phyloP scores from a whole-genome alignment of 768 basidiomycete genomes.

The Kwoniella sp. region DNA sequence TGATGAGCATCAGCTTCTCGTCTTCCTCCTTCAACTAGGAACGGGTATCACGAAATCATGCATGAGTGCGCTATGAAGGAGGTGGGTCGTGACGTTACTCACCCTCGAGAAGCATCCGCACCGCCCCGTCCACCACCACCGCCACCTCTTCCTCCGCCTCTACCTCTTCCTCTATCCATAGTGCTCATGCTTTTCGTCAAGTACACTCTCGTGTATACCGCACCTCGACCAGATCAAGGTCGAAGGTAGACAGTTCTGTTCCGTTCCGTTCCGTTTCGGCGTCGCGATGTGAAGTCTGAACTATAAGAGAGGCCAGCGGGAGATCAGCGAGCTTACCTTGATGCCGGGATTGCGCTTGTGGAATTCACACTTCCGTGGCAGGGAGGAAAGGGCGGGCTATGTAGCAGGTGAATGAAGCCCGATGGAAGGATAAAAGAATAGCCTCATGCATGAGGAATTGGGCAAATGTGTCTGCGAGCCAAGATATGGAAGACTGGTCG shows the following conservation, averaged over 20 bases:
- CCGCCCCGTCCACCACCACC: constrained; percentile 20
- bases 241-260: background rate
- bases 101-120: constrained; percentile 11
- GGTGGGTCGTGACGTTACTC: background rate
- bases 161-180: constrained; percentile 19
- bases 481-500: too few relatives aligned
- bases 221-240: background rate
- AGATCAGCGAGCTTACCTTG: too few relatives aligned
- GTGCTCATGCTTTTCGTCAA: constrained; percentile 13
- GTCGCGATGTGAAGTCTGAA: background rate
- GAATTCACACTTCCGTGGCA: too few relatives aligned
- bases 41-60: too few relatives aligned
- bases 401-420: too few relatives aligned
- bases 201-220: background rate
- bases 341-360: too few relatives aligned
- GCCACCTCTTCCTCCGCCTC: constrained; percentile 19
- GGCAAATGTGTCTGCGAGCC: too few relatives aligned
- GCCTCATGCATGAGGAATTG: too few relatives aligned
- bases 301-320: background rate
- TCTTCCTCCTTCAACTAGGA: background rate
- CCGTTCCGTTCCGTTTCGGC: background rate
- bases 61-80: background rate
- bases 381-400: too few relatives aligned
- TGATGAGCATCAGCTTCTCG: too few relatives aligned
- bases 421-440: too few relatives aligned